phyloP scores from a whole-genome alignment of 192 early-diverging fungal genomes.

The Backusella macrospora region DNA sequence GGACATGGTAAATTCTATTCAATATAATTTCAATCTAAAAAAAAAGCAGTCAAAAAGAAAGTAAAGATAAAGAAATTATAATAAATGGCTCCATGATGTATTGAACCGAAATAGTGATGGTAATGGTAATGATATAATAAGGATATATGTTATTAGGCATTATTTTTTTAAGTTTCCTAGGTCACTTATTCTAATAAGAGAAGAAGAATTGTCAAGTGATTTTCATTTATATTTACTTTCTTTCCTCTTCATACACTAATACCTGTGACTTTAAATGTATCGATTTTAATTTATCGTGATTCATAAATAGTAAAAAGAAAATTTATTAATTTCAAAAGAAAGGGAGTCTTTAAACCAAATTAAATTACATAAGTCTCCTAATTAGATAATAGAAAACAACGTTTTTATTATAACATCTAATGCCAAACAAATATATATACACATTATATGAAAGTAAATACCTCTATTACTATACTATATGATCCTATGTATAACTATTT shows the following conservation, averaged over 20 bases:
- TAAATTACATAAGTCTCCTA: conserved; percentile 14
- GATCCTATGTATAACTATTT: background rate
- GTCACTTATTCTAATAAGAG: background rate
- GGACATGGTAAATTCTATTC: background rate
- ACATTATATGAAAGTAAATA: background rate
- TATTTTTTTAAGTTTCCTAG: background rate
- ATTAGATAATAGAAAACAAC: background rate
- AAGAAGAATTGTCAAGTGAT: background rate
- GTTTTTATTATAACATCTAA: background rate
- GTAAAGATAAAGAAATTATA: background rate
- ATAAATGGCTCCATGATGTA: conserved; percentile 5
- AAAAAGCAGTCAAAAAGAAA: background rate
- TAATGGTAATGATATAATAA: background rate
- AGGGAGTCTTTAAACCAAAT: background rate
- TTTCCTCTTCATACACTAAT: background rate
- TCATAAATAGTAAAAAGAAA: background rate
- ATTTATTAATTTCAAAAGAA: conserved; percentile 1
- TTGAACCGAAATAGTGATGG: background rate
- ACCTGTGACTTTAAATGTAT: background rate
- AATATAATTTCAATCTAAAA: background rate
- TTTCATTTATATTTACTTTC: background rate
- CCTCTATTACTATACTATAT: too few species aligned
- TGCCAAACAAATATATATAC: background rate
- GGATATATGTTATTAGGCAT: background rate
- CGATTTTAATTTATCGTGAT: background rate